A percentile compares a stretch with the other conserved stretches of the same genome.
Conservation (phyloP, 2,329 filamentous ascomycete genomes). For the Daldinia sp. region DNA sequence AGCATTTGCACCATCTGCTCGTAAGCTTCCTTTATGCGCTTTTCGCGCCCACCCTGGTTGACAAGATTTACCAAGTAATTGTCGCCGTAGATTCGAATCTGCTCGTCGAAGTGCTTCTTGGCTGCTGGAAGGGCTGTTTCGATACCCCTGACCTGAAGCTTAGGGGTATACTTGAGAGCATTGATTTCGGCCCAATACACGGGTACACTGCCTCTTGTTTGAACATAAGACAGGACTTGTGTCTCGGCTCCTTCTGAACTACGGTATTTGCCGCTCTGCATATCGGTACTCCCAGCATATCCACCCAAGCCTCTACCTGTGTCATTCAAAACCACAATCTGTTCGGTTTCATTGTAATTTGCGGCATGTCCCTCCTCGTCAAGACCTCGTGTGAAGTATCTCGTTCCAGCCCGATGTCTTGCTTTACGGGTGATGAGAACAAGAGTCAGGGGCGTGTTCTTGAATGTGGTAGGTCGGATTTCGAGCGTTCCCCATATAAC, state of each 20-base stretch:
- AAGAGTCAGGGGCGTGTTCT: conserved; percentile 85
- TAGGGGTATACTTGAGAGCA: conserved; percentile 89
- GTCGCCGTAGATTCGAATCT: conserved; percentile 92
- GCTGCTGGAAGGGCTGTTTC: conserved; percentile 85
- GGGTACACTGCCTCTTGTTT: conserved; percentile 95
- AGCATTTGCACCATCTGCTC: conserved; percentile 87
- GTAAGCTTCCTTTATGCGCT: conserved; percentile 90
- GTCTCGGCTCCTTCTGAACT: conserved; percentile 75
- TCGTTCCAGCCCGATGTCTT: conserved; percentile 86
- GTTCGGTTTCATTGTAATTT: conserved; percentile 99
- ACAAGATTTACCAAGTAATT: conserved; percentile 98
- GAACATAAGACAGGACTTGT: conserved; percentile 93
- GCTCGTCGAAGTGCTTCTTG: conserved; percentile 89
- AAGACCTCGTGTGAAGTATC: conserved; percentile 94
- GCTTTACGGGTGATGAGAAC: conserved; percentile 90
- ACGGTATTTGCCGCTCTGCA: conserved; percentile 78
- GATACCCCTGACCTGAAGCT: conserved; percentile 85
- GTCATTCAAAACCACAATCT: conserved; percentile 91
- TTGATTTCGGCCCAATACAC: conserved; percentile 98
- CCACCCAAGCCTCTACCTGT: conserved; percentile 78
- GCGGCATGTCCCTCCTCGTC: conserved; percentile 96
- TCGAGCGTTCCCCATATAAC: conserved; percentile 97
- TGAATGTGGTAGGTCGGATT: conserved; percentile 87
- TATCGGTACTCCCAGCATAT: conserved; percentile 80
- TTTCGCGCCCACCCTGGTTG: conserved; percentile 94